Evolutionary conservation across 192 early-diverging fungal species (phyloP), one percentile per base, ranked within the genome.

Genomic region (Dissophora ornata): DNA sequence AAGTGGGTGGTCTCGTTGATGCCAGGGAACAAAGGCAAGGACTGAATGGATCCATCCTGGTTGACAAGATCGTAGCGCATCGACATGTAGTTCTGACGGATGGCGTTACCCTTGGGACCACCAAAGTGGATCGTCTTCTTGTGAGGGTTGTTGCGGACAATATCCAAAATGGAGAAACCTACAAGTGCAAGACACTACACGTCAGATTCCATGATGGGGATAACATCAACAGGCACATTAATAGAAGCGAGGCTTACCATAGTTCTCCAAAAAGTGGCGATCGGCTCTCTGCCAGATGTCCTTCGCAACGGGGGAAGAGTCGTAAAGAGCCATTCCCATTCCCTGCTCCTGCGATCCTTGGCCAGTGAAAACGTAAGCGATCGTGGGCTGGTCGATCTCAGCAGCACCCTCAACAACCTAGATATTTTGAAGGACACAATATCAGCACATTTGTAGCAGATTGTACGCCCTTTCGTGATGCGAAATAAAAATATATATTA

Each of bases 261-360:
- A 98, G 61, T 87, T 92, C 45, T 85, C 83, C 79, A 89, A 85
- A 83, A 96, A 92, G 82, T 97, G 94, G 33, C 78, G 60, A 80
- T 98, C 96, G 61, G 94, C 94, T 59, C 91, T 88, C 64, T 98
- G 94, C 94, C 96, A 98, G 71, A 98, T 85, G 25, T 88, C 87
- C 69, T 90, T 91, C 29, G 96, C 95, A 69, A 92, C 82, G 49
- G 90, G 81, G 1, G 94, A 96, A 40, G 87, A 87, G 24, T 79
- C 86, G 68, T 96, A 98, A 19, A 98, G 88, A 42, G 92, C 93
- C 94, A 96, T 98, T 55, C 94, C 95, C 96, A 98, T 98, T 54
- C 95, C 94, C 36, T 88, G 84, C 81, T 96, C 94, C 81, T 98
- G 96, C 61, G 96, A 95, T 81, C 96, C 96, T 79, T 98, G 96